Evolutionary conservation across 2,329 filamentous ascomycete species (phyloP).

Genomic region (Coniochaeta pulveracea): DNA sequence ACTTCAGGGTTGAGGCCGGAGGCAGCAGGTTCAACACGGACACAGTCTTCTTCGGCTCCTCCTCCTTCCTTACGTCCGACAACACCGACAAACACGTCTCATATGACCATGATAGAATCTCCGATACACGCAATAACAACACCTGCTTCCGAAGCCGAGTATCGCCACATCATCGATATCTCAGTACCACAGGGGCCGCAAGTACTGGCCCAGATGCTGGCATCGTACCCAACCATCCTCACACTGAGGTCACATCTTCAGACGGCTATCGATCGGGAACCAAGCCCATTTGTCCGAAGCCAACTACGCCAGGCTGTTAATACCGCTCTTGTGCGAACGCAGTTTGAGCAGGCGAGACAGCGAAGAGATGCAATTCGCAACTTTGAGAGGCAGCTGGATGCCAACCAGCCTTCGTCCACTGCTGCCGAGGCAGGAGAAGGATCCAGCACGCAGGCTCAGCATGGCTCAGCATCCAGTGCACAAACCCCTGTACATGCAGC

Average conservation of each 20-base stretch:
- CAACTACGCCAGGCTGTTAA: constrained; percentile 39
- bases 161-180: constrained; percentile 40
- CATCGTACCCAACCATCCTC: constrained; percentile 35
- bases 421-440: not conserved
- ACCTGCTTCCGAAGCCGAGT: constrained; percentile 26
- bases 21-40: constrained; percentile 4
- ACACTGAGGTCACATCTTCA: constrained; percentile 36
- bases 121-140: constrained; percentile 20
- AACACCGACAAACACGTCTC: constrained; percentile 7
- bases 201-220: constrained; percentile 32
- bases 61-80: constrained; percentile 5
- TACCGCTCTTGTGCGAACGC: constrained; percentile 30
- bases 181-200: constrained; percentile 37
- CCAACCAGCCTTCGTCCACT: not conserved
- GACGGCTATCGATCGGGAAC: constrained; percentile 37
- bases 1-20: constrained; percentile 4
- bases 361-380: constrained; percentile 15
- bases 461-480: not conserved
- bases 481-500: not conserved
- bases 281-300: constrained; percentile 32
- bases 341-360: constrained; percentile 28
- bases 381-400: constrained; percentile 7
- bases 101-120: constrained; percentile 18
- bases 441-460: not conserved
- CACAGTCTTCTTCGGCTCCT: constrained; percentile 8